Base-by-base conservation (phyloP, 2,329 filamentous ascomycete genomes). In the Phyllosticta citriasiana region DNA sequence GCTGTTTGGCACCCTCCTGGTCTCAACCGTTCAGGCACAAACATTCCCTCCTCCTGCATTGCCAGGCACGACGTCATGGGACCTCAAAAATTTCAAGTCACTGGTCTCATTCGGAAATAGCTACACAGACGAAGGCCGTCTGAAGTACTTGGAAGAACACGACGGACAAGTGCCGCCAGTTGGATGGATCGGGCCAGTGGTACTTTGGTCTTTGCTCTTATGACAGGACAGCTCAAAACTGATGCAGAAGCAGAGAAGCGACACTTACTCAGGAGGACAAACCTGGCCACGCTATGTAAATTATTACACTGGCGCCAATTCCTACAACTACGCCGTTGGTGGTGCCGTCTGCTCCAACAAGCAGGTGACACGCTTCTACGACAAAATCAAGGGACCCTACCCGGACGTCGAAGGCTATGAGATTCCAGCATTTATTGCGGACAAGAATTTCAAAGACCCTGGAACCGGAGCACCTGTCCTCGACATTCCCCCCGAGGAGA, bases 81-180 rank as follows among this genome's bases (percentile, higher is more conserved):
- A 69, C 51, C 64, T 79, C 51, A 72, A 73, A 33, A 76, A 77
- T 47, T 84, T 89, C 69, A 79, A 83, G 27, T 86, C 83, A 57
- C 71, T 90, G 47, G 81, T 90, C 50, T 80, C 84, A 0, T 91
- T 91, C 69, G 88, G 88, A 12, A 87, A 91, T 71, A 89, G 86
- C 72, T 91, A 88, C 68, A 89, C 87, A 0, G 89, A 92, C 68
- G 86, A 91, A 67, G 83, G 81, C 12, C 82, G 88, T 9, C 70
- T 89, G 9, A 68, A 69, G 9, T 91, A 89, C 69, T 87, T 91
- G 68, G 73, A 76, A 62, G 73, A 67, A 35, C 76, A 87, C 58
- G 72, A 73, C 57, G 84, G 83, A 52, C 73, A 76, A 5, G 77
- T 83, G 0, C 88, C 88, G 1, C 87, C 88, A 0, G 73, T 84